Base-by-base conservation (phyloP, 129 eudicot genomes). In the Lactuca sativa region DNA sequence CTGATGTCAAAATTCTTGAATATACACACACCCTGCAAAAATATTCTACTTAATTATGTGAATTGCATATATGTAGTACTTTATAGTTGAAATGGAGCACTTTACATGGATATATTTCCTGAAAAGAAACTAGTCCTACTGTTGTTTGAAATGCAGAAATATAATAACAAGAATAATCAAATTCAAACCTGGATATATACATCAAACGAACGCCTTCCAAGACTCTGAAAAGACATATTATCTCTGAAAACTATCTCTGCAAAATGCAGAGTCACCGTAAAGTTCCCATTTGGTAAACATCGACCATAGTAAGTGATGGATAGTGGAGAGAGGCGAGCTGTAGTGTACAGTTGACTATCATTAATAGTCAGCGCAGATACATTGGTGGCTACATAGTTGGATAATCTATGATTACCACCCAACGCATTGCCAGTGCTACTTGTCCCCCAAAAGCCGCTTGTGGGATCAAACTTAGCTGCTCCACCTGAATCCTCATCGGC, bases 161-260 rank as follows among this genome's bases (percentile, higher is more conserved):
- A 21, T 21, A 21, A 21, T 21, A 21, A 21, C 21, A 21, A 21
- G 21, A 21, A 17, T 32, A 18, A 17, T 47, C 36, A 21, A 17
- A 88, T 21, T 21, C 21, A 21, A 21, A 21, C 95, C 95, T 88
- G 90, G 59, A 85, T 66, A 77, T 88, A 88, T 62, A 88, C 79
- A 67, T 88, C 90, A 70, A 88, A 88, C 12, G 78, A 48, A 34
- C 95, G 84, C 76, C 74, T 78, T 56, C 95, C 95, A 52, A 88
- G 90, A 66, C 90, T 81, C 49, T 62, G 75, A 56, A 7, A 85
- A 16, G 90, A 79, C 13, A 10, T 62, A 66, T 82, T 21, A 21
- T 21, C 21, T 21, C 21, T 21, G 21, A 21, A 21, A 21, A 21
- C 21, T 21, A 21, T 21, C 21, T 21, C 21, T 21, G 21, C 21